Evolutionary conservation across 805 yeast species (phyloP).

Genomic region (Zygotorulaspora sp.): DNA sequence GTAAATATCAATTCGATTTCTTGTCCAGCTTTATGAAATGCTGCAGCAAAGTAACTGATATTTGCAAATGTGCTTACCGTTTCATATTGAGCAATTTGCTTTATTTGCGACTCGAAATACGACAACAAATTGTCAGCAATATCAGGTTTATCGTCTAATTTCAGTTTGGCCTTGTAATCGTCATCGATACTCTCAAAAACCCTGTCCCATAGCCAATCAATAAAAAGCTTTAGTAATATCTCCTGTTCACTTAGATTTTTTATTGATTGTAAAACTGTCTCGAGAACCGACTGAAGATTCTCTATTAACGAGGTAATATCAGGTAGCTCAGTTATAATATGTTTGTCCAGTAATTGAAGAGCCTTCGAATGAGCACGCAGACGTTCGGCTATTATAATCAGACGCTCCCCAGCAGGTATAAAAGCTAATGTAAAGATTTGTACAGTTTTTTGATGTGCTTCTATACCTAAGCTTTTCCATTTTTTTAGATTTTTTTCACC

Average conservation of each 20-base stretch:
- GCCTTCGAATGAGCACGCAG: conserved; percentile 13
- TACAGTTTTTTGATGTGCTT: conserved; percentile 47
- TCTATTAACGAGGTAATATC: conserved; percentile 2
- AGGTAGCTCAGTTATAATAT: not conserved
- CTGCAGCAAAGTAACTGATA: not conserved
- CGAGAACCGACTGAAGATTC: conserved; percentile 11
- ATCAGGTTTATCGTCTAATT: conserved; percentile 7
- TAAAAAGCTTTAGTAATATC: conserved; percentile 12
- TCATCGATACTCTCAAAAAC: conserved; percentile 21
- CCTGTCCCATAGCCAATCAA: conserved; percentile 23
- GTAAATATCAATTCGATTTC: not conserved
- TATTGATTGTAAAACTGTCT: conserved; percentile 11
- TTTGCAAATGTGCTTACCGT: not conserved
- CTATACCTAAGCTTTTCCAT: conserved; percentile 48
- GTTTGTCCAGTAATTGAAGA: conserved; percentile 7
- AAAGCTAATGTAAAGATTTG: conserved; percentile 46
- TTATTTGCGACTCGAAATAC: conserved; percentile 7
- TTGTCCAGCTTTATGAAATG: not conserved
- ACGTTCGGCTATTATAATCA: conserved; percentile 38
- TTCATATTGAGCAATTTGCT: conserved; percentile 1
- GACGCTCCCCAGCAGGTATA: conserved; percentile 53
- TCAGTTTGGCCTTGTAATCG: conserved; percentile 15
- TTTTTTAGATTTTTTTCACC: conserved; percentile 62
- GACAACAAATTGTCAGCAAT: conserved; percentile 9
- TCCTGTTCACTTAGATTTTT: conserved; percentile 15